Percentiles rank a stretch among this genome's conserved stretches.
Evolutionary conservation across 2,329 filamentous ascomycete species (phyloP).

Genomic region (Aspergillus viridinutans): DNA sequence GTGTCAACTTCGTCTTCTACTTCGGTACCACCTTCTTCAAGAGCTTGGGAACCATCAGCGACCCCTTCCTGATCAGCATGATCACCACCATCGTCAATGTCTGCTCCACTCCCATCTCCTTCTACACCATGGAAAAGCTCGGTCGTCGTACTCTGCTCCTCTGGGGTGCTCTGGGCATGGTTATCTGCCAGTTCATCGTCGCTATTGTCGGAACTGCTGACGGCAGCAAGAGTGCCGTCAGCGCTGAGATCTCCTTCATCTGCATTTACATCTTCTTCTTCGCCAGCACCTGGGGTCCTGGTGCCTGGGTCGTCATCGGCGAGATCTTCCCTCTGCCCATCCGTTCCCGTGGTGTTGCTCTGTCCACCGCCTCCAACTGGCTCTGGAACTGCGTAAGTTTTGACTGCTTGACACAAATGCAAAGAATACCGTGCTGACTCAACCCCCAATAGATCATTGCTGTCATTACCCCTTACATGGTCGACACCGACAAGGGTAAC

Average conservation of each 20-base stretch:
- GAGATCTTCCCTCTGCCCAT: constrained; percentile 89
- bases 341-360: constrained; percentile 77
- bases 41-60: constrained; percentile 67
- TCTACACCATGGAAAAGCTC: constrained; percentile 77
- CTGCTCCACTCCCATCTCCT: constrained; percentile 77
- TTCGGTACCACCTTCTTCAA: constrained; percentile 82
- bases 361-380: constrained; percentile 89
- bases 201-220: constrained; percentile 67
- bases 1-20: constrained; percentile 92
- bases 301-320: constrained; percentile 68
- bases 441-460: constrained; percentile 46
- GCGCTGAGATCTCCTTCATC: constrained; percentile 78
- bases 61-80: constrained; percentile 78
- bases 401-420: not conserved
- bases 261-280: constrained; percentile 93
- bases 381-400: constrained; percentile 70
- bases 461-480: constrained; percentile 69
- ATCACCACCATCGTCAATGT: constrained; percentile 89
- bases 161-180: constrained; percentile 74
- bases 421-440: not conserved
- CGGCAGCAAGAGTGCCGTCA: constrained; percentile 43
- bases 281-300: constrained; percentile 82
- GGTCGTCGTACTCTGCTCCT: constrained; percentile 79
- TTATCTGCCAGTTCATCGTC: constrained; percentile 81
- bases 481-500: constrained; percentile 49